Evolutionary conservation across 1,284 basidiomycete genomes (phyloP), one percentile per base, ranked within the genome.

Genomic region (Pseudozyma pruni): DNA sequence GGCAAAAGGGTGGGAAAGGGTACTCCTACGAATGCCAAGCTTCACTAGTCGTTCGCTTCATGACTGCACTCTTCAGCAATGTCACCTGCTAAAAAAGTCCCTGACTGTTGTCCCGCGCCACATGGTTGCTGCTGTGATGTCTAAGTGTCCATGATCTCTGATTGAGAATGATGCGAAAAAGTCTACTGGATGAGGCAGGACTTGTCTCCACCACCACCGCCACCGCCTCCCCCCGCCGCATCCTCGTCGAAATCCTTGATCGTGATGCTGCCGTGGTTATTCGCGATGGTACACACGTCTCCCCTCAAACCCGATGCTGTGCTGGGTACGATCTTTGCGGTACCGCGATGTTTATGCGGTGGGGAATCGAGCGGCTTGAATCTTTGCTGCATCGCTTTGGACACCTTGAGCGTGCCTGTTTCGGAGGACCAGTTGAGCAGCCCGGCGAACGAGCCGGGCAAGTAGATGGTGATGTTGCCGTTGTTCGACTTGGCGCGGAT

Each of bases 361-460:
- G 52, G 49, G 2, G 55, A 33, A 41, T 71, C 78, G 11, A 78
- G 40, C 11, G 44, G 34, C 34, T 69, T 60, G 39, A 64, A 71
- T 19, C 74, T 44, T 23, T 49, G 60, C 19, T 60, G 41, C 25
- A 76, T 50, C 11, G 39, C 43, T 17, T 53, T 60, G 6, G 76
- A 78, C 17, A 76, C 48, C 40, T 63, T 60, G 19, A 80, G 53
- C 10, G 59, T 34, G 31, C 76, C 78, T n/a, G 55, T 51, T 25
- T 80, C 78, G 8, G 64, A 63, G 3, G 37, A 50, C 76, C 76
- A 80, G 17, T 58, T 61, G 41, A 80, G 58, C 25, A 76, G n/a
- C 8, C 78, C 78, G 16, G 58, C 59, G 43, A 80, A 80, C 8
- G 57, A 49, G 9, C 56, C 41, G 34, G 78, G 78, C 4, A 80